Evolutionary conservation across 1,284 basidiomycete species (phyloP).

Genomic region (Trichosporon sp.): DNA sequence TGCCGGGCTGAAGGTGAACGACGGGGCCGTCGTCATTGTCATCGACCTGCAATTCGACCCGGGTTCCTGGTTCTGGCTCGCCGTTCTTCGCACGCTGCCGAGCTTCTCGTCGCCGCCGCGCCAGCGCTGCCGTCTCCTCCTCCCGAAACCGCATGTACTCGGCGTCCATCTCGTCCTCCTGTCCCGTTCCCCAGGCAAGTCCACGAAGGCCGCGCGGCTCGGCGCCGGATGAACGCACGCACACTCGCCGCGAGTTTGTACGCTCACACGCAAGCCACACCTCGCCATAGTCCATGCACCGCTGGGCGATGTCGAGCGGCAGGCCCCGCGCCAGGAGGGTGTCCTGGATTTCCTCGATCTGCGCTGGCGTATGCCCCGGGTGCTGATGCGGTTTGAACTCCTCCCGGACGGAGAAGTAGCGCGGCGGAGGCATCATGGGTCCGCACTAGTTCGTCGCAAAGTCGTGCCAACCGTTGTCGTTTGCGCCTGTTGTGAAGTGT

Average conservation of each 20-base stretch:
- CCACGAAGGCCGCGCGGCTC: slow-evolving; percentile 28
- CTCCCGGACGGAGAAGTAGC: slow-evolving; percentile 19
- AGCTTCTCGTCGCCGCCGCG: neutral
- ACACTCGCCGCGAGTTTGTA: slow-evolving; percentile 29
- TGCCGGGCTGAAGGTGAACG: neutral
- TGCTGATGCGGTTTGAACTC: slow-evolving; percentile 30
- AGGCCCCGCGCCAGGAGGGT: slow-evolving; percentile 31
- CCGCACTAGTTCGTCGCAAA: too few relatives aligned
- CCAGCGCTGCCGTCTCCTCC: neutral
- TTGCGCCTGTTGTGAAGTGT: neutral
- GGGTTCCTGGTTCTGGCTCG: slow-evolving; percentile 21
- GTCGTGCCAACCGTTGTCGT: neutral
- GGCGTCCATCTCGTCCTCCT: slow-evolving; percentile 36
- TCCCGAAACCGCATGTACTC: slow-evolving; percentile 21
- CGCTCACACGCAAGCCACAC: slow-evolving; percentile 38
- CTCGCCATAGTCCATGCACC: slow-evolving; percentile 40
- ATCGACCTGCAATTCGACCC: slow-evolving; percentile 3
- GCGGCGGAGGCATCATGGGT: slow-evolving; percentile 1
- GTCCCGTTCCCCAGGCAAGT: slow-evolving; percentile 34
- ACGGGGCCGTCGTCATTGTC: neutral
- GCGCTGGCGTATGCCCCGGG: slow-evolving; percentile 21
- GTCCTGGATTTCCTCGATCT: slow-evolving; percentile 28
- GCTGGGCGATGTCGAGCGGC: slow-evolving; percentile 40
- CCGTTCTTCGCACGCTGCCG: neutral
- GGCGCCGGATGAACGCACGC: slow-evolving; percentile 33